These are phyloP conservation scores for Penicillium daleae DNA, from an alignment of 495 filamentous ascomycete genomes.

Conservation along the genomic window DNA sequence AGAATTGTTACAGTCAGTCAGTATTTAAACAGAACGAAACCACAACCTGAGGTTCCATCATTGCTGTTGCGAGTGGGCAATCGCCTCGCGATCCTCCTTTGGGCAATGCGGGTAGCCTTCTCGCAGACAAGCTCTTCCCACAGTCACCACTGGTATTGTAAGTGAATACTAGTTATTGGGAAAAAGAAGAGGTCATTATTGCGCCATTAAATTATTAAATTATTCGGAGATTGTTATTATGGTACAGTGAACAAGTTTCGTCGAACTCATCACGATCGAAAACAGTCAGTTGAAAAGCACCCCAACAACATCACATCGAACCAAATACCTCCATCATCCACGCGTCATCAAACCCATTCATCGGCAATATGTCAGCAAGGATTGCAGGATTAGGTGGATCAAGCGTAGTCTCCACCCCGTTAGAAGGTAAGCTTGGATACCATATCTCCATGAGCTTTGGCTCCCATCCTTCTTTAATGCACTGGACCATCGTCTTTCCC, in stretches of 20 bases:
- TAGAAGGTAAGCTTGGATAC: conserved; percentile 20
- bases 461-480: conserved; percentile 31
- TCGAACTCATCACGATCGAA: conserved; percentile 3
- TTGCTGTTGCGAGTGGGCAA: too few relatives aligned
- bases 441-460: conserved; percentile 33
- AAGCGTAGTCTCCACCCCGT: conserved; percentile 9
- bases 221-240: not conserved
- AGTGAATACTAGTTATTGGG: too few relatives aligned
- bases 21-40: too few relatives aligned
- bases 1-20: too few relatives aligned
- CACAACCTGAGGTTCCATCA: too few relatives aligned
- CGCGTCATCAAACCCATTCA: conserved; percentile 27
- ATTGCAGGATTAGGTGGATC: conserved; percentile 11
- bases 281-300: not conserved
- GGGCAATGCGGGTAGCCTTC: too few relatives aligned
- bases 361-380: conserved; percentile 15
- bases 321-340: conserved; percentile 36
- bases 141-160: too few relatives aligned
- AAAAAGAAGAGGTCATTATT: not conserved
- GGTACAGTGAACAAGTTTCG: not conserved
- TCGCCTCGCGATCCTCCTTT: too few relatives aligned
- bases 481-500: conserved; percentile 24
- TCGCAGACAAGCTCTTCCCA: too few relatives aligned
- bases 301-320: conserved; percentile 15
- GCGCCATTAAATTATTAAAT: not conserved